Evolutionary conservation across 2,329 filamentous ascomycete species (phyloP).

Genomic region (Alternaria sp.): DNA sequence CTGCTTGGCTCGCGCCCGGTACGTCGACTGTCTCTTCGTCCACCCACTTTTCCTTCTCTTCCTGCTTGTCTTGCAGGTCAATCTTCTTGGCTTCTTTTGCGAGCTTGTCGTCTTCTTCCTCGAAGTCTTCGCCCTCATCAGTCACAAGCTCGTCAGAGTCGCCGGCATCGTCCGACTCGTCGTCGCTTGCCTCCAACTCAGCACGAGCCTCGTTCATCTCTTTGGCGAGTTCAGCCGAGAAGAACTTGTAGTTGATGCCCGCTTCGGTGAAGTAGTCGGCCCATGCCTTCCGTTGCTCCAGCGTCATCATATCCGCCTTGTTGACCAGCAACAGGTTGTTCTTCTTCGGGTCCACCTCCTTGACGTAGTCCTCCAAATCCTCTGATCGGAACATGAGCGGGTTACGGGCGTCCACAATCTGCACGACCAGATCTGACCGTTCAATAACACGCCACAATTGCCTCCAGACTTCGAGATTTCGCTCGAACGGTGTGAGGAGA

Average conservation of each 20-base stretch:
- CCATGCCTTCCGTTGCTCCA: conserved; percentile 81
- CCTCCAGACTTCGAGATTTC: conserved; percentile 96
- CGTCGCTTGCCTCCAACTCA: conserved; percentile 58
- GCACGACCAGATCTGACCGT: conserved; percentile 90
- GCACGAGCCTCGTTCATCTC: conserved; percentile 80
- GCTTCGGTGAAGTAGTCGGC: conserved; percentile 82
- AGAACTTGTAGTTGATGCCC: conserved; percentile 91
- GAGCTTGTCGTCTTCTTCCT: conserved; percentile 58
- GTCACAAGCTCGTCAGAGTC: conserved; percentile 44
- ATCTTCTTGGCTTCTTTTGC: conserved; percentile 55
- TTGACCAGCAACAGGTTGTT: conserved; percentile 93
- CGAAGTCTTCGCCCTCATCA: conserved; percentile 54
- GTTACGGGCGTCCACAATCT: conserved; percentile 97
- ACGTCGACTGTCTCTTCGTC: conserved; percentile 50
- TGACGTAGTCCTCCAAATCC: conserved; percentile 92
- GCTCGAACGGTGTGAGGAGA: conserved; percentile 96
- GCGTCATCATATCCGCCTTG: conserved; percentile 99
- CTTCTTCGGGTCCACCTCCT: conserved; percentile 87
- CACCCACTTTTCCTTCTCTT: conserved; percentile 50
- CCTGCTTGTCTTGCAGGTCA: conserved; percentile 52
- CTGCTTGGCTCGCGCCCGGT: conserved; percentile 42
- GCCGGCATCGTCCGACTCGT: conserved; percentile 18
- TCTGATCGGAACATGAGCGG: conserved; percentile 93
- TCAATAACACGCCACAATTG: conserved; percentile 98
- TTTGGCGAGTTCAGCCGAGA: conserved; percentile 91